phyloP scores from a whole-genome alignment of 2,329 filamentous ascomycete genomes.

The Lasiodiplodia sp. region DNA sequence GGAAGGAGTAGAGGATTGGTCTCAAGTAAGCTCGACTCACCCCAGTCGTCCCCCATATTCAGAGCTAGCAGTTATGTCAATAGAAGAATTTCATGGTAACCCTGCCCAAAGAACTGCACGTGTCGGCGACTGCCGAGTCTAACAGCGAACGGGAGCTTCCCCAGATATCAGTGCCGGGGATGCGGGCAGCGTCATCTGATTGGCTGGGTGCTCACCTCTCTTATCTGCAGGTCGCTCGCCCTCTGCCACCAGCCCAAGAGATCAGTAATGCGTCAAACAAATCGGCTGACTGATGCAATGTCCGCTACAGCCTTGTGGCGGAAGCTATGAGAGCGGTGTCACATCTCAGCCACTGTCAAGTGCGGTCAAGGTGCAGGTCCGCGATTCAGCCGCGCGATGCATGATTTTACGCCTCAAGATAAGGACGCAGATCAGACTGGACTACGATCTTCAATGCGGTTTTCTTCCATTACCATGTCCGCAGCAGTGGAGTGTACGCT shows the following conservation, averaged over 20 bases:
- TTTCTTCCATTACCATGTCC: background rate
- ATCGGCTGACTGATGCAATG: background rate
- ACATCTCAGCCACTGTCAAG: background rate
- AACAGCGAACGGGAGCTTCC: background rate
- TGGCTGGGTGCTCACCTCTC: conserved; percentile 13
- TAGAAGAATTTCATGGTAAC: background rate
- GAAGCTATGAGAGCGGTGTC: background rate
- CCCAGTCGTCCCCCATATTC: background rate
- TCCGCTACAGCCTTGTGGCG: background rate
- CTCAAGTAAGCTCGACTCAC: background rate
- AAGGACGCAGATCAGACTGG: background rate
- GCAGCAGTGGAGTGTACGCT: background rate
- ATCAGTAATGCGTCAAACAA: conserved; percentile 12
- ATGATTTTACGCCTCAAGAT: background rate
- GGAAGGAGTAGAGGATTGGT: background rate
- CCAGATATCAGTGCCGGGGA: conserved; percentile 11
- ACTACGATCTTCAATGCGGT: background rate
- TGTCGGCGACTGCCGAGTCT: background rate
- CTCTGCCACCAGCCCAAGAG: background rate
- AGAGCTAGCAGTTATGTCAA: background rate
- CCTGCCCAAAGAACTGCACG: background rate
- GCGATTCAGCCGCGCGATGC: background rate
- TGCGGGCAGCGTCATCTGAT: conserved; percentile 9
- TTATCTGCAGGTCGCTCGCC: conserved; percentile 17
- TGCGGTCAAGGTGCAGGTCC: background rate